Base-by-base conservation (phyloP, 768 basidiomycete species). In the Clitopilus hobsonii region DNA sequence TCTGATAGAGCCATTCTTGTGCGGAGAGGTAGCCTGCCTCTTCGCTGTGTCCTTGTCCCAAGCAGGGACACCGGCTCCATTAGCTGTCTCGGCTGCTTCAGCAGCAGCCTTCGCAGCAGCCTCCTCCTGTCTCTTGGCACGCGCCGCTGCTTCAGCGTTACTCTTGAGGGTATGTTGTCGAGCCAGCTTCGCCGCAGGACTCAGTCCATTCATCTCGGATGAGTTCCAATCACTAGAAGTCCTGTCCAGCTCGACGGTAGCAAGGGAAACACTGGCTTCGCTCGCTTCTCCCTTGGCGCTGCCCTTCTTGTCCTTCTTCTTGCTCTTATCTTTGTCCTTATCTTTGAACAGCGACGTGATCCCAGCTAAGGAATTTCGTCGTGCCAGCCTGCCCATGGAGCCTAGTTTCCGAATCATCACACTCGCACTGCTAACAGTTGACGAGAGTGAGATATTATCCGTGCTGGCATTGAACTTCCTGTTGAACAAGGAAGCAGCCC, bases 341-440 rank as follows among this genome's bases (percentile, higher is more conserved):
- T 94, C 92, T 71, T 95, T 96, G 80, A 98, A 97, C 55, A 98
- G 74, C 49, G 89, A 91, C 18, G 94, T 93, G 67, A 98, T 94
- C 25, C 93, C 89, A 52, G 90, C 88, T 36, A 98, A 72, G 30
- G 91, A 93, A 66, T 95, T 96, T 41, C 94, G 79, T 51, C 94
- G 74, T 7, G 93, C 91, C 14, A 97, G 80, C 70, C 90, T 92
- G 27, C 92, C 91, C 72, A 97, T 86, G 32, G 86, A 85, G 2
- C 95, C 91, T 48, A 98, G 85, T 74, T 97, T 98, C 60, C 95
- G 83, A 63, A 97, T 95, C 83, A 98, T 96, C 68, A 98, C 89
- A 41, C 90, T 93, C 20, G 96, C 96, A 51, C 89, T 92, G 59
- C 89, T 91, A 62, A 97, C 95, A 45, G 96, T 97, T 6, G 91